Conservation (phyloP, 768 basidiomycete species). For the Paxillus involutus region DNA sequence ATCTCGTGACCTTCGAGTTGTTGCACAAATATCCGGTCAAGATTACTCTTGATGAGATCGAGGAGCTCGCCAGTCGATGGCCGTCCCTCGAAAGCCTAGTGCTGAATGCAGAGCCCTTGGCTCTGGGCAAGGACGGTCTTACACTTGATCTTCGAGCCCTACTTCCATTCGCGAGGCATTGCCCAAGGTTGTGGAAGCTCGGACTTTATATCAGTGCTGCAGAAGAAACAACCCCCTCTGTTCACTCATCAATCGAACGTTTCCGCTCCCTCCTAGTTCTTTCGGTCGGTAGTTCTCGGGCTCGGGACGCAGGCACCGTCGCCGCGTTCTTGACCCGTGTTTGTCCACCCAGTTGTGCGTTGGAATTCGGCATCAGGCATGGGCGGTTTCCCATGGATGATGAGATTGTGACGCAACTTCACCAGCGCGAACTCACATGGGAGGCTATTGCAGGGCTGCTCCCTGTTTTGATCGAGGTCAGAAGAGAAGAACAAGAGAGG, state of each 20-base stretch:
- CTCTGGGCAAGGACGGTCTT: constrained; percentile 9
- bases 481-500: constrained; percentile 44
- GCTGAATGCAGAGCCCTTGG: constrained; percentile 48
- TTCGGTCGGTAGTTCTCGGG: constrained; percentile 51
- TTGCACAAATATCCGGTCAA: constrained; percentile 29
- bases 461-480: constrained; percentile 42
- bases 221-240: constrained; percentile 14
- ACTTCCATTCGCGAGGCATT: constrained; percentile 40
- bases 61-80: constrained; percentile 45
- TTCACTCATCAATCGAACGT: constrained; percentile 6
- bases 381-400: no score
- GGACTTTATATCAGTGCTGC: constrained; percentile 39
- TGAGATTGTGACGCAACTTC: no score
- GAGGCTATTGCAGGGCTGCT: constrained; percentile 40
- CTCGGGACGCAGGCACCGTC: constrained; percentile 41
- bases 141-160: constrained; percentile 39
- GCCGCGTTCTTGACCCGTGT: constrained; percentile 57
- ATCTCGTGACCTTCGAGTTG: constrained; percentile 33
- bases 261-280: constrained; percentile 29
- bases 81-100: constrained; percentile 43
- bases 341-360: constrained; percentile 40
- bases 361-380: constrained; percentile 48
- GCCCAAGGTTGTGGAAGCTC: constrained; percentile 35
- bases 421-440: constrained; percentile 39
- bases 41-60: constrained; percentile 43